phyloP scores from a whole-genome alignment of 805 yeast genomes.

The Sporopachydermia lactativora region DNA sequence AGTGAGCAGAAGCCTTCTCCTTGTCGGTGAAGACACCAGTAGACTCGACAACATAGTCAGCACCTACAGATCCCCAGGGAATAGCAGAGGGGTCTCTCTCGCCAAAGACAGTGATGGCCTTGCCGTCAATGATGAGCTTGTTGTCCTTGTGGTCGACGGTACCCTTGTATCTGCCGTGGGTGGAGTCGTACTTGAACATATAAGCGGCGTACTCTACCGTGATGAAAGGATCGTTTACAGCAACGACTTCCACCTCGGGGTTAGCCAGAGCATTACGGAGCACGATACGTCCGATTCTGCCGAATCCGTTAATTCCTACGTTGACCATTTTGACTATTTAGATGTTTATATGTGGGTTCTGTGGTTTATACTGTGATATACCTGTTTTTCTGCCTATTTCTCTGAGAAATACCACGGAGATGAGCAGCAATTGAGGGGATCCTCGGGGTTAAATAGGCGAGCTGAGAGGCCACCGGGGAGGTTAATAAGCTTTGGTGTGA shows the following conservation, averaged over 20 bases:
- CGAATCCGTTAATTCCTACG: slow-evolving; percentile 90
- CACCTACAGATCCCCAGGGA: slow-evolving; percentile 74
- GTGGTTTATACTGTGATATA: background rate
- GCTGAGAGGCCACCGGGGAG: no score
- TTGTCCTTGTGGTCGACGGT: slow-evolving; percentile 33
- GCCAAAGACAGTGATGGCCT: slow-evolving; percentile 51
- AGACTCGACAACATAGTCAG: slow-evolving; percentile 81
- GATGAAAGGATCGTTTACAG: slow-evolving; percentile 87
- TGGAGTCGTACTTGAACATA: slow-evolving; percentile 92
- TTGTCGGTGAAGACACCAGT: slow-evolving; percentile 85
- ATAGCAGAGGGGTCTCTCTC: slow-evolving; percentile 77
- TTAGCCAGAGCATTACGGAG: slow-evolving; percentile 67
- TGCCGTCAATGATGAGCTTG: slow-evolving; percentile 54
- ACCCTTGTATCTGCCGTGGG: slow-evolving; percentile 79
- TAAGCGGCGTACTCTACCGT: slow-evolving; percentile 84
- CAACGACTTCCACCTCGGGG: slow-evolving; percentile 69
- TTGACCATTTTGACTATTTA: slow-evolving; percentile 31
- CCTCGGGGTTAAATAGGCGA: no score
- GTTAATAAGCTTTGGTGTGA: no score
- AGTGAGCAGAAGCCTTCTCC: slow-evolving; percentile 74
- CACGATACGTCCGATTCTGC: slow-evolving; percentile 86
- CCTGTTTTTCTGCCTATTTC: no score
- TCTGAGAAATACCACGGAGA: no score
- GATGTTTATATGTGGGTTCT: background rate
- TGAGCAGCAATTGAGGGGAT: no score